Evolutionary conservation across 2,329 filamentous ascomycete genomes (phyloP), one percentile per base, ranked within the genome.

Genomic region (Pyricularia pennisetigena): DNA sequence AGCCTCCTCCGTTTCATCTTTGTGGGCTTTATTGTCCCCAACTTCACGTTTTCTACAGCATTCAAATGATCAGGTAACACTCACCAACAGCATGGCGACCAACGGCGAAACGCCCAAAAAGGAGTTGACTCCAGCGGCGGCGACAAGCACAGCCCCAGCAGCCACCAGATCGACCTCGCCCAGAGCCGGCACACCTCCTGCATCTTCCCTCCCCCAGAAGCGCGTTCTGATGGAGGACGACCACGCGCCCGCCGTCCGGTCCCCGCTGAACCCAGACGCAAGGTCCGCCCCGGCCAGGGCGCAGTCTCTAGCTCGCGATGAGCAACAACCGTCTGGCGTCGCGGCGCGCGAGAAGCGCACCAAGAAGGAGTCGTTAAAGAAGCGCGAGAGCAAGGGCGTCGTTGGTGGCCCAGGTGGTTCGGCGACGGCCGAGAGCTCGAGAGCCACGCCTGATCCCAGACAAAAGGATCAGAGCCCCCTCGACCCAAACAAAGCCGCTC

Each of bases 221-320:
- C 87, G 89, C 69, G 80, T 82, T 26, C 82, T 90, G 3, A 70
- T 69, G 32, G 89, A 91, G 70, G 89, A 91, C 73, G 87, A 87
- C 74, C 88, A 93, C 77, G 84, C 84, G 70, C 90, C 91, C 4
- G 83, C 88, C 14, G 83, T 93, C 1, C 87, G 90, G 2, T 94
- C 91, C 12, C 90, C 90, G 30, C 84, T 94, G 70, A 93, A 93
- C 73, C 88, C 88, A 64, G 87, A 90, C 64, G 82, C 83, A 70
- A 85, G 71, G 10, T 64, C 63, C 14, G 30, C 63, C 26, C 66
- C 29, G 57, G 66, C 59, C 20, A 32, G 35, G 8, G 63, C 63
- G 3, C 66, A 67, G 59, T 59, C 63, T 10, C 62, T 30, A 7
- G 30, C 67, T n/a, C 35, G 76, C 70, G 73, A 81, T 68, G 79